These are phyloP conservation scores for Arxiozyma heterogenica DNA, from an alignment of 1,139 yeast species.

Conservation along the genomic window DNA sequence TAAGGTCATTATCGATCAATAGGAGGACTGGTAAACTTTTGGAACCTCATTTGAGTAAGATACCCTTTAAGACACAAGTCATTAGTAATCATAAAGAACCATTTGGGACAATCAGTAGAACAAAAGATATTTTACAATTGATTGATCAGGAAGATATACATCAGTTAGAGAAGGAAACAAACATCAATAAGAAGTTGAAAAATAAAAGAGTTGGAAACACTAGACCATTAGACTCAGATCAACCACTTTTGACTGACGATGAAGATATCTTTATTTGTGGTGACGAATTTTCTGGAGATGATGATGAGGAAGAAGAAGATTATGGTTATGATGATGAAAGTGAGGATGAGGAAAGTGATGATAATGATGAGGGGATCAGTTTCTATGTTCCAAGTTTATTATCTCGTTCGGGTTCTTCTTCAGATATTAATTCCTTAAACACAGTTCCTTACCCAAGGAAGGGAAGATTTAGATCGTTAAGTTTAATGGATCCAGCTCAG, in stretches of 20 bases:
- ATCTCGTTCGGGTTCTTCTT: conserved; percentile 23
- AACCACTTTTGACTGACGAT: not conserved
- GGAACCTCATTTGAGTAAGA: not conserved
- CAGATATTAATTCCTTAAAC: conserved; percentile 7
- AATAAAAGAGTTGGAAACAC: not conserved
- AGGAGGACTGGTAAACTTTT: conserved; percentile 10
- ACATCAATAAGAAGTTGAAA: not conserved
- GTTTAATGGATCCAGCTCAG: conserved; percentile 27
- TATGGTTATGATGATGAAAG: conserved; percentile 20
- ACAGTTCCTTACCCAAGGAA: conserved; percentile 5
- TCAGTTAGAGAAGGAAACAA: not conserved
- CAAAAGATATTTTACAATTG: conserved; percentile 4
- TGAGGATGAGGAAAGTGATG: conserved; percentile 17
- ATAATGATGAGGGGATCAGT: conserved; percentile 26
- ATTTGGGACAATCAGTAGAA: conserved; percentile 1
- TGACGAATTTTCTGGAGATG: conserved; percentile 11
- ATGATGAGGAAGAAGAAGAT: conserved; percentile 16
- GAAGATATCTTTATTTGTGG: conserved; percentile 1
- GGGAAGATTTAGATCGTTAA: conserved; percentile 28
- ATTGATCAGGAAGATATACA: conserved; percentile 5
- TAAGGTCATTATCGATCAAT: conserved; percentile 23
- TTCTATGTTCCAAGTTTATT: conserved; percentile 28
- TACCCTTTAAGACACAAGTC: conserved; percentile 3
- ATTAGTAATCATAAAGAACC: conserved; percentile 3
- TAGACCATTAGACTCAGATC: not conserved